Base-by-base conservation (phyloP, 345 rosid genomes). In the Linum trigynum region DNA sequence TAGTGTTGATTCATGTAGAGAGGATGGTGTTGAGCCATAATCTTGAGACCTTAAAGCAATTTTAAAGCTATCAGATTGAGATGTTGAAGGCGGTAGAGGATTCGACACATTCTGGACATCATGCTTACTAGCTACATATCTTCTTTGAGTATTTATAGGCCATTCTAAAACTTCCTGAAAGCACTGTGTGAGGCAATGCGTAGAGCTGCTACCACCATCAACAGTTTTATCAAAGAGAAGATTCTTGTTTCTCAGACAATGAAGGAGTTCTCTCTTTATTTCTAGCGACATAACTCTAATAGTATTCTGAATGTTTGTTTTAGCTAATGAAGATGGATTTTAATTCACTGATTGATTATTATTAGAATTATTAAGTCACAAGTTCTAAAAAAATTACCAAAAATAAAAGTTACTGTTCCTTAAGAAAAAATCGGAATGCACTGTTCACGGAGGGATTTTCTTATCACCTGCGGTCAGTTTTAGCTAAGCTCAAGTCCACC, bases 181-280 rank as follows among this genome's bases (percentile, higher is more conserved):
- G 72, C 74, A 69, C 55, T 71, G 38, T 55, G 55, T 43, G 37
- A 76, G 76, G 80, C 82, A 69, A 64, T 72, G 60, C 63, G 60
- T 60, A 8, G 58, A 9, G 53, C 53, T 48, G 63, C 57, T 55
- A 11, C n/a, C 63, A 58, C 71, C 71, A 5, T 61, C 39, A 10
- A 40, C 50, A 8, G 74, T 64, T 64, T 53, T 55, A 39, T 37
- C 65, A 57, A 64, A 60, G 39, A 23, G 38, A 40, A 71, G 41
- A 65, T 42, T 71, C 37, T 70, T 67, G 67, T 72, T 43, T 39
- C 72, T 66, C 59, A 78, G 71, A 72, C 87, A 85, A 67, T 74
- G 77, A 48, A 72, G 32, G 61, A 83, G 39, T 37, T 55, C 40
- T 64, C 68, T 70, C 70, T 73, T 79, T 75, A 56, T 43, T 40